Base-by-base conservation (phyloP, 106 monocot species). In the Chionographis japonica region DNA sequence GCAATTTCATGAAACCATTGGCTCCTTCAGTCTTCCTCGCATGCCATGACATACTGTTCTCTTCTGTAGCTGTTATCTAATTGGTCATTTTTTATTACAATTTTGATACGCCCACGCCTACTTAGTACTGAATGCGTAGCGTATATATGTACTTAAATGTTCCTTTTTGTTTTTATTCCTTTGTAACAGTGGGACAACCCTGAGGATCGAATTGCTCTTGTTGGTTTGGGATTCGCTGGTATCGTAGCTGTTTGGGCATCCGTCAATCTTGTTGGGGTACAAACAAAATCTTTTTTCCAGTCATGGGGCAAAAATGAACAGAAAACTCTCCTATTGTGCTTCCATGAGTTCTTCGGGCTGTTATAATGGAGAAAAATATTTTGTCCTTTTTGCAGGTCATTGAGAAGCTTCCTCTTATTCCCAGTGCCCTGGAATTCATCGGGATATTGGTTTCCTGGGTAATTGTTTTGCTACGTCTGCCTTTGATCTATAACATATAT, bases 361-460 rank as follows among this genome's bases (percentile, higher is more conserved):
- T 46, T 46, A 1, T 46, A 46, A 46, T 10, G 5, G 46, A 0
- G 46, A 46, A 46, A 46, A 6, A 0, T 46, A 46, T 46, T 46
- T 46, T 46, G 8, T 6, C 46, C 9, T 5, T 46, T 46, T 78
- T 79, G n/a, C 78, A 94, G 94, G 83, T 79, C 50, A 77, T 94
- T 62, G 94, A 94, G 70, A 88, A 77, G 63, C 80, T 94, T 68
- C 94, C 94, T 58, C 14, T 94, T 51, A 36, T 88, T 46, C 90
- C 94, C 51, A 46, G 68, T 67, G 51, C 65, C 37, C 50, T 91
- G 6, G 88, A 94, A 67, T 80, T 88, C 70, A 84, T 94, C 60
- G 94, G 94, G 38, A 85, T 94, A 67, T 72, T 90, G 54, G 82
- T 85, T 72, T 90, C 94, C 12, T 94, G 78, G 80, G 94, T 90